Evolutionary conservation across 148 eudicot genomes (phyloP), one percentile per base, ranked within the genome.

Genomic region (Rhododendron ovatum): DNA sequence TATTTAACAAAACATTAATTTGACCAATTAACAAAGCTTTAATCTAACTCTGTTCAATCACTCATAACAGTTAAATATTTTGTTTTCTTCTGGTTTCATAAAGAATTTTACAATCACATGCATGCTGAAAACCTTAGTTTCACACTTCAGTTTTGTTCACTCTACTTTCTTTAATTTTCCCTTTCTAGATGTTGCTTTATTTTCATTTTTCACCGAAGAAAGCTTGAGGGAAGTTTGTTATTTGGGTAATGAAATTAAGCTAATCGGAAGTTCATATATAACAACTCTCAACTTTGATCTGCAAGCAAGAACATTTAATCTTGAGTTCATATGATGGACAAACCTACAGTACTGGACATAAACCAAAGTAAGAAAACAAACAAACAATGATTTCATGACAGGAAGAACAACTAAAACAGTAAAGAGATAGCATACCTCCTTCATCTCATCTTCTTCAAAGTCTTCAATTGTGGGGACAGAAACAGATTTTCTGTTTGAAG

Each of bases 401-500:
- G 45, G 24, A 81, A 33, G 13, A 45, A 50, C 17, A 43, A 84
- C 22, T 13, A 24, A 53, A 33, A 37, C 50, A 78, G 65, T 87
- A 51, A 26, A 82, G 11, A 75, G 35, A 84, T 22, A 26, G 17
- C 86, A 81, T 94, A 95, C 99, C 98, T 95, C 98, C 88, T 90
- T 91, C 82, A 98, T 87, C 82, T 91, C 95, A 87, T 87, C 90
- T 86, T 95, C 94, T 88, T 95, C 97, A 80, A 93, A 93, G 53
- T 98, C 97, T 78, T 98, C 99, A 65, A 98, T 95, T 63, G 77
- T 89, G 61, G 98, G 97, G 82, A 94, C 91, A 83, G 83, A 50
- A 50, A 30, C 85, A 51, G 90, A 83, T 85, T 88, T 91, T 39
- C 90, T 94, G 85, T 87, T 92, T 82, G 93, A 93, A 86, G 87